Base-by-base conservation (phyloP, 2,329 filamentous ascomycete genomes). In the Phyllosticta ampelicida region DNA sequence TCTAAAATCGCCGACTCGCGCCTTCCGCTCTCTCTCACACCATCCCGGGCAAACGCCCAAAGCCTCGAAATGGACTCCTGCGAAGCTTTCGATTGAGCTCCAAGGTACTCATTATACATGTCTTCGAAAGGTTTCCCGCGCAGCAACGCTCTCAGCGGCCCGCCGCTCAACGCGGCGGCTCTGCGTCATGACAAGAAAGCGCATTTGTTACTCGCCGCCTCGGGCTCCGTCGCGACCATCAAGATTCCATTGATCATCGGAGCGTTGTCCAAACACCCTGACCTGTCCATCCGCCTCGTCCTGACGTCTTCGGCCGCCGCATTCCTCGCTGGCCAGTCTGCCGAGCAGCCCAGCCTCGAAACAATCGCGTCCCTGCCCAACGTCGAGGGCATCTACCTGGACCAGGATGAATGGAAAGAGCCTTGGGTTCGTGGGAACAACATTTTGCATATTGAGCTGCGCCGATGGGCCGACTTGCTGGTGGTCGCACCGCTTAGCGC, bases 371-470 rank as follows among this genome's bases (percentile, higher is more conserved):
- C 72, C 2, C 72, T 89, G 5, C 82, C 84, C 2, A 86, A 87
- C 62, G 87, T 97, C 6, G 90, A 95, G 50, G 88, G 79, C 19
- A 79, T 96, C 53, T 91, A 96, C 72, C 77, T 80, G 9, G 90
- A 97, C 68, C 81, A 83, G n/a, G 88, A 91, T 63, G 94, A 97
- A 72, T 96, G 91, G 90, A 28, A 30, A 19, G 76, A 78, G 50
- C 83, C 88, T 0, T 97, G 92, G 92, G 81, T 78, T 20, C 80
- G 91, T 2, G 89, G 87, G 3, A 82, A 82, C n/a, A 78, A 79
- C 2, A 95, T 99, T 52, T 74, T 97, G 58, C 94, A 99, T 68
- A 97, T 99, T 64, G 89, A 95, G 71, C 75, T 96, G 57, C 78
- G 91, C 28, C 79, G 87, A 62, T 87, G 87, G 91, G 89, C 90